Evolutionary conservation across 768 basidiomycete species (phyloP), one percentile per base, ranked within the genome.

Genomic region (Thelephora ganbajun): DNA sequence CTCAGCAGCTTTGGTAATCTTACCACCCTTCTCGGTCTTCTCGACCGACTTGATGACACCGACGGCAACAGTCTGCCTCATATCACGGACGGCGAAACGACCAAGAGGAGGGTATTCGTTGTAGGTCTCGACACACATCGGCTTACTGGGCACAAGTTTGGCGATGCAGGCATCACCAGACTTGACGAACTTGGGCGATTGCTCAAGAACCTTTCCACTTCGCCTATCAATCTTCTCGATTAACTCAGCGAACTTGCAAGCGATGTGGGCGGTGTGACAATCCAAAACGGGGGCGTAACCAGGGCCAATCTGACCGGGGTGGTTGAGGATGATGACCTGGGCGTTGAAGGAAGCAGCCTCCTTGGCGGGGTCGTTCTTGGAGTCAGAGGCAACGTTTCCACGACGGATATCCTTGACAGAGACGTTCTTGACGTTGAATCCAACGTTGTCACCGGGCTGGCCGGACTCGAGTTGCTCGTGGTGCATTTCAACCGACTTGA

Each of bases 401-500:
- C 96, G 91, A 63, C 96, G 92, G 62, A 98, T 98, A 74, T 99
- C 96, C 81, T 99, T 99, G 68, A 99, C 94, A 52, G 96, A 98
- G 43, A 99, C 96, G 88, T 96, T 96, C 83, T 93, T 94, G 75
- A 93, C 85, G 82, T 96, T 96, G 81, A 96, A 98, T 57, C 91
- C 90, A 64, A 99, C 94, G 70, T 99, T 99, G 80, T 99, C 96
- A 76, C 96, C 96, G 51, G 96, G 96, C 54, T 73, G 56, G 73
- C 94, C 96, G 69, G 88, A 75, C 66, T 74, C 81, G 68, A 99
- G 92, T 70, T 93, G 90, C 67, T 93, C 90, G 80, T 93, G 92
- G 65, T 94, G 92, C 94, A 97, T 97, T 74, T 97, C 93, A 68
- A 96, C 92, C 60, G 96, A 98, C 83, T 98, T 98, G 78, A 99